A percentile compares a stretch with the other conserved stretches of the same genome.
phyloP scores from a whole-genome alignment of 306 rosid genomes.

The Gleditsia sinensis region DNA sequence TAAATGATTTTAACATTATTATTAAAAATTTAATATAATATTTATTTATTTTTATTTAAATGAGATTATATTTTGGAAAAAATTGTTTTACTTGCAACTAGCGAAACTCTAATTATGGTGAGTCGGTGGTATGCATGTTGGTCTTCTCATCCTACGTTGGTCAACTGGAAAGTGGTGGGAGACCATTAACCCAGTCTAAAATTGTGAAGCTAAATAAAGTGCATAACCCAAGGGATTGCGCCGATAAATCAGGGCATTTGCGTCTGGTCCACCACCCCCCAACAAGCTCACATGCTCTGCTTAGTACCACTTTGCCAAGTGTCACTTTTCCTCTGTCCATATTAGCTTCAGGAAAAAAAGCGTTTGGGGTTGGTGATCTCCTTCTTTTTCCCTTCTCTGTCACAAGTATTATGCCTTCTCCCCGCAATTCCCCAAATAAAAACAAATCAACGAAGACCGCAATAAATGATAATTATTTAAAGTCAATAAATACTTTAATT shows the following conservation, averaged over 20 bases:
- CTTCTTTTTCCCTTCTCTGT: background rate
- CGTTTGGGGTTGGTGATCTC: too few relatives aligned
- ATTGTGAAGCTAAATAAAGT: too few relatives aligned
- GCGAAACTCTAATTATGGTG: too few relatives aligned
- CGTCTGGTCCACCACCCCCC: background rate
- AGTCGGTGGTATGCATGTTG: too few relatives aligned
- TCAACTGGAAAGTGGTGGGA: too few relatives aligned
- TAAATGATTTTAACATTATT: background rate
- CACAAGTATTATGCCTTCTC: background rate
- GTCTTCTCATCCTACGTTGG: too few relatives aligned
- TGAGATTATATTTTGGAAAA: too few relatives aligned
- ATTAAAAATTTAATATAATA: background rate
- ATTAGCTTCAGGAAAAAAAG: background rate
- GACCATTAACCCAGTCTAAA: too few relatives aligned
- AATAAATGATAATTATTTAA: background rate
- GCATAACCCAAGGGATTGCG: conserved; percentile 33
- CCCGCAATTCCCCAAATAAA: background rate
- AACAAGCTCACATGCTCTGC: conserved; percentile 36
- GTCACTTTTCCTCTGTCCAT: conserved; percentile 23
- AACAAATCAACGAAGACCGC: background rate
- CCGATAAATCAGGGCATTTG: conserved; percentile 50
- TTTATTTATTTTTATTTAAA: background rate
- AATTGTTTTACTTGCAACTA: too few relatives aligned
- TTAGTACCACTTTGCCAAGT: conserved; percentile 6
- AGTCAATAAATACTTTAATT: background rate